phyloP scores from a whole-genome alignment of 306 rosid species.

The Cucumis melo region DNA sequence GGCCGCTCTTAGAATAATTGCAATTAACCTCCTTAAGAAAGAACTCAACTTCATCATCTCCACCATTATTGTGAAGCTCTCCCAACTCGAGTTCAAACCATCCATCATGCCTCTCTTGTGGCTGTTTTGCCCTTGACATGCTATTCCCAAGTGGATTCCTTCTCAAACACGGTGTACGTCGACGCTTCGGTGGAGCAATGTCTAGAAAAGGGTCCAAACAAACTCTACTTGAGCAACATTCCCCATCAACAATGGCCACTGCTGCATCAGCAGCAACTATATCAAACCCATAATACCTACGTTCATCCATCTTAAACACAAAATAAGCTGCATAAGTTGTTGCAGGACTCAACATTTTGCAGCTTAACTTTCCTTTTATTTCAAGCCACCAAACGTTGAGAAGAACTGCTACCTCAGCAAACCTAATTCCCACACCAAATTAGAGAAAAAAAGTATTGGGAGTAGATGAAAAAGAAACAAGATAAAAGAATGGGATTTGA shows the following conservation, averaged over 20 bases:
- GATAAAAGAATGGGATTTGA: neutral
- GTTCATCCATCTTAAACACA: slow-evolving; percentile 3
- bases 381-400: neutral
- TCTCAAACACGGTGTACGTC: neutral
- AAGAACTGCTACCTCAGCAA: slow-evolving; percentile 5
- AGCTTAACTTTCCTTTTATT: neutral
- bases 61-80: neutral
- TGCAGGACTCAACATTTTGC: neutral
- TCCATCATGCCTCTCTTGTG: neutral
- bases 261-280: neutral
- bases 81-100: slow-evolving; percentile 10
- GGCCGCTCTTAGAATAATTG: neutral
- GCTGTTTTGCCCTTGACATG: neutral
- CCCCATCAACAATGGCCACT: neutral
- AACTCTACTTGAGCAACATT: neutral
- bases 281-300: neutral
- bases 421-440: neutral
- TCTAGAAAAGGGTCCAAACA: neutral
- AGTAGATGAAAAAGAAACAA: neutral
- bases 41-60: slow-evolving; percentile 2
- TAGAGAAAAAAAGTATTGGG: neutral
- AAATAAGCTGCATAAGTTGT: slow-evolving; percentile 11
- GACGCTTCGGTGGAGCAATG: neutral
- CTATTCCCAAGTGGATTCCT: neutral
- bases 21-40: neutral